Evolutionary conservation across 306 rosid genomes (phyloP).

Genomic region (Prunus mira): DNA sequence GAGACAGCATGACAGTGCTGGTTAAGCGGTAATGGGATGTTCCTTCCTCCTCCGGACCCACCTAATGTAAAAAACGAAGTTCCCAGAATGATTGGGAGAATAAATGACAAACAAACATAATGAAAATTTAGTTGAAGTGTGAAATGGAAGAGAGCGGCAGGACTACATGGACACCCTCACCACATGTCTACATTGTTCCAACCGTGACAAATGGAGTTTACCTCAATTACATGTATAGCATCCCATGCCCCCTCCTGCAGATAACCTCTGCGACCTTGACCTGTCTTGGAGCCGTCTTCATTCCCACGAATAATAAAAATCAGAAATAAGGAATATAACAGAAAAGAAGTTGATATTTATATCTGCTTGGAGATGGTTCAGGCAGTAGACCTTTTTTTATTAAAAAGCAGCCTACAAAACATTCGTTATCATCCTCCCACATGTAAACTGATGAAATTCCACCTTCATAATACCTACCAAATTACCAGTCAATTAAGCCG

Average conservation of each 20-base stretch:
- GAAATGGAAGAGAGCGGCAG: constrained; percentile 4
- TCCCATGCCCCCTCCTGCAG: constrained; percentile 99
- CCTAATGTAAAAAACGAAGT: constrained; percentile 37
- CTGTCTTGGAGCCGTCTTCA: constrained; percentile 94
- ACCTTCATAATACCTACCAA: constrained; percentile 94
- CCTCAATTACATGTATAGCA: constrained; percentile 99
- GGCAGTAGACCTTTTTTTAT: constrained; percentile 77
- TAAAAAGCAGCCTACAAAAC: constrained; percentile 83
- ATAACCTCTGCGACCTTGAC: constrained; percentile 90
- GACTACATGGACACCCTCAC: constrained; percentile 1
- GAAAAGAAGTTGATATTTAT: constrained; percentile 11
- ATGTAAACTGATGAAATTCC: constrained; percentile 96
- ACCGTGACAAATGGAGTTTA: constrained; percentile 24
- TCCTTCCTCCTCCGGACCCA: constrained; percentile 89
- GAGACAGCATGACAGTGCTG: constrained; percentile 89
- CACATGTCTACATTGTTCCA: constrained; percentile 1
- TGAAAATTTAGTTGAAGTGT: not conserved
- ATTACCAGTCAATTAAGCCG: constrained; percentile 49
- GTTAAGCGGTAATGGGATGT: constrained; percentile 72
- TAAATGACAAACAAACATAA: not conserved
- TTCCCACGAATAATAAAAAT: constrained; percentile 29
- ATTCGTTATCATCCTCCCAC: constrained; percentile 97
- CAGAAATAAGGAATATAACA: not conserved
- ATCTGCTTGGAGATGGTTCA: constrained; percentile 12
- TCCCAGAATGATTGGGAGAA: constrained; percentile 3